Conservation (phyloP, 2,329 filamentous ascomycete species). For the Clonostachys solani region DNA sequence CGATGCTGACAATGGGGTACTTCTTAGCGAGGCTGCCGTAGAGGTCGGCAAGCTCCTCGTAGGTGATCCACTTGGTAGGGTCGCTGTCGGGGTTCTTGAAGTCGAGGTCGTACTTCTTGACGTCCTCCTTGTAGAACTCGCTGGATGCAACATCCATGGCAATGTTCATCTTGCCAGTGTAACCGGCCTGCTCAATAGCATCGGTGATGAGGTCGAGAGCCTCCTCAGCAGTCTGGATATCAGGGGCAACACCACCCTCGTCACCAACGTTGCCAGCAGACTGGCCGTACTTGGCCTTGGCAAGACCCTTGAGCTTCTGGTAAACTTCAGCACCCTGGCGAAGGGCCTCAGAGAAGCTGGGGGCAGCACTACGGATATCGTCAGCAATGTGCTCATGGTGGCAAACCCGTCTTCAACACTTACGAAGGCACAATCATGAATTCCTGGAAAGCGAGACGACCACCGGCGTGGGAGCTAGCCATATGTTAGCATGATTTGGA, state of each 20-base stretch:
- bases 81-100: constrained; percentile 99
- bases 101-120: constrained; percentile 99
- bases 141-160: constrained; percentile 99
- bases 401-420: constrained; percentile 19
- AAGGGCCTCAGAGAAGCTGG: constrained; percentile 91
- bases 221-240: constrained; percentile 96
- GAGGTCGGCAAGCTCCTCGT: constrained; percentile 90
- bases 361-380: constrained; percentile 57
- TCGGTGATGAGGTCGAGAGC: constrained; percentile 94
- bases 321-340: constrained; percentile 97
- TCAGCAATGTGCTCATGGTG: not conserved
- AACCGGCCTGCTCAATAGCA: constrained; percentile 91
- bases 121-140: constrained; percentile 98
- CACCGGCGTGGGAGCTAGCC: constrained; percentile 85
- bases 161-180: constrained; percentile 94
- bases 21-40: constrained; percentile 87
- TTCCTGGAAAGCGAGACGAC: constrained; percentile 91
- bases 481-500: constrained; percentile 8
- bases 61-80: constrained; percentile 95
- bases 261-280: constrained; percentile 98
- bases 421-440: constrained; percentile 91
- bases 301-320: constrained; percentile 92
- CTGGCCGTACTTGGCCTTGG: constrained; percentile 99
- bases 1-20: constrained; percentile 98
- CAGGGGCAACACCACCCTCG: constrained; percentile 98